Base-by-base conservation (phyloP, 768 basidiomycete species). In the Phylloporus arenicola region DNA sequence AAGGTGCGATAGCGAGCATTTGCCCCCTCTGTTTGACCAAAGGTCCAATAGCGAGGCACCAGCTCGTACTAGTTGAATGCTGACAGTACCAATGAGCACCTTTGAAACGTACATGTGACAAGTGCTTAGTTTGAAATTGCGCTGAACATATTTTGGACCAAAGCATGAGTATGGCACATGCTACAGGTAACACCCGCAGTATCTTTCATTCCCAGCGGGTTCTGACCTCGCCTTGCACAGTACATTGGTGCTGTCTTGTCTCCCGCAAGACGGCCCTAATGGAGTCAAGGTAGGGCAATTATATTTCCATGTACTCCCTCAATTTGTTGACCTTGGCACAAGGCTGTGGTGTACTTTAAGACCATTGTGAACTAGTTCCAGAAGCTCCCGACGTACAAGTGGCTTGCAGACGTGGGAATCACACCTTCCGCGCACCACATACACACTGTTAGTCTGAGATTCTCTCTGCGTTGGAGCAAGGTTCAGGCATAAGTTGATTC, bases 141-240 rank as follows among this genome's bases (percentile, higher is more conserved):
- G 13, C 43, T 61, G 19, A 53, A 48, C 30, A 4, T 20, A 35
- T 39, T 29, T 20, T 25, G 16, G 22, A 24, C 22, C 5, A 5
- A 48, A 82, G 80, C 84, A 88, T 54, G 86, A 88, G 62, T 88
- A 88, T 54, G 86, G 86, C 19, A 88, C 76, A 31, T 76, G 73
- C 55, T 71, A 61, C 43, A 67, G 65, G 64, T 64, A 52, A 20
- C 4, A 11, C 41, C 20, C 19, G 4, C 29, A n/a, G 1, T 6
- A 3, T 9, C 0, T 19, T 20, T 16, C 17, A 45, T 45, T 14
- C 14, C 13, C 8, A 29, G n/a, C 14, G 10, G 25, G n/a, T 43
- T 20, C 41, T 29, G n/a, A 49, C 13, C 10, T 19, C 3, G n/a
- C 25, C n/a, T 14, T 6, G 2, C 14, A 40, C 48, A 84, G 83